Percentiles rank a stretch among this genome's conserved stretches.
Evolutionary conservation across 257 asterid species (phyloP).

Genomic region (Petrea volubilis): DNA sequence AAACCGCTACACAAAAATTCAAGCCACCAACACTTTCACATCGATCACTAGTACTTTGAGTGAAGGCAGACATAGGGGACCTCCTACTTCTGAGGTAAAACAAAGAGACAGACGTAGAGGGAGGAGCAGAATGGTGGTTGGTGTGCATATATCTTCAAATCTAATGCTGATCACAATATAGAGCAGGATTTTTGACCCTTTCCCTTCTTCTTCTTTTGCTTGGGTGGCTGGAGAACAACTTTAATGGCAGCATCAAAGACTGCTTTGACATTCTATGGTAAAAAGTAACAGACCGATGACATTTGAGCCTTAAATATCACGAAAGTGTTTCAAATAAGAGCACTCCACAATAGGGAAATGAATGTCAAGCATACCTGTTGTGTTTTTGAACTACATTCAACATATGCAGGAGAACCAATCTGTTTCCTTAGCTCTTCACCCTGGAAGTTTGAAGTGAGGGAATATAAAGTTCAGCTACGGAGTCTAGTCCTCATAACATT

Average conservation of each 20-base stretch:
- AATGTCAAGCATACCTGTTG: slow-evolving; percentile 50
- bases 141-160: slow-evolving; percentile 24
- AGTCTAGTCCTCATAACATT: slow-evolving; percentile 2
- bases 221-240: slow-evolving; percentile 71
- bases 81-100: slow-evolving; percentile 35
- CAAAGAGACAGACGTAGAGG: slow-evolving; percentile 33
- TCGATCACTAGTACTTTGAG: slow-evolving; percentile 45
- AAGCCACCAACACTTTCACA: slow-evolving; percentile 51
- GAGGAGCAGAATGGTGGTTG: slow-evolving; percentile 17
- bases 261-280: slow-evolving; percentile 51
- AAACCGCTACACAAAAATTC: slow-evolving; percentile 34
- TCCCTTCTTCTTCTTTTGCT: slow-evolving; percentile 68
- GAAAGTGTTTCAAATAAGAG: not conserved
- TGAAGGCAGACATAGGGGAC: slow-evolving; percentile 19
- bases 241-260: slow-evolving; percentile 67
- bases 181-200: slow-evolving; percentile 66
- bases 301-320: not conserved
- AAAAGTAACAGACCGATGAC: not conserved
- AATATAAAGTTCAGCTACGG: slow-evolving; percentile 3
- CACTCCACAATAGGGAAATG: not conserved
- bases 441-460: slow-evolving; percentile 34
- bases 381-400: slow-evolving; percentile 79
- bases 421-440: slow-evolving; percentile 70
- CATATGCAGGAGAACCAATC: slow-evolving; percentile 70
- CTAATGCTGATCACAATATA: slow-evolving; percentile 63